Evolutionary conservation across 768 basidiomycete genomes (phyloP).

Genomic region (Tricholoma bakamatsutake): DNA sequence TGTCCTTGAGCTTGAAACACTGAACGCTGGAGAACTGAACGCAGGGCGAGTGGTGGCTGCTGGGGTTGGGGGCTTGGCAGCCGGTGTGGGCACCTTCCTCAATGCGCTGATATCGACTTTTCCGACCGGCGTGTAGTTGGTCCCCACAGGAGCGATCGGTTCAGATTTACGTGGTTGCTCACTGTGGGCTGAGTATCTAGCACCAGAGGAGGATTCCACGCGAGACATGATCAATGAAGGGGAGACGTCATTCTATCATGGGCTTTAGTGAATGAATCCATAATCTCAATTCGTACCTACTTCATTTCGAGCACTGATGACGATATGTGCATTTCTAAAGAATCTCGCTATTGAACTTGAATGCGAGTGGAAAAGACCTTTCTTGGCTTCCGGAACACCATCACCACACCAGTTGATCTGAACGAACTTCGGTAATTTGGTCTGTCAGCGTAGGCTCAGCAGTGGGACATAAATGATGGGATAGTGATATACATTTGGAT

Average conservation of each 20-base stretch:
- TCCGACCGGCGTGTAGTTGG: conserved; percentile 71
- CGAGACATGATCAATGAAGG: conserved; percentile 78
- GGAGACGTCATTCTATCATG: conserved; percentile 67
- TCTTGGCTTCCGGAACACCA: conserved; percentile 88
- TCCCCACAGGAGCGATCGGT: conserved; percentile 78
- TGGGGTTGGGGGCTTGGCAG: conserved; percentile 32
- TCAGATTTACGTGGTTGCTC: conserved; percentile 68
- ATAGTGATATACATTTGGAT: conserved; percentile 64
- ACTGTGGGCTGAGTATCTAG: conserved; percentile 81
- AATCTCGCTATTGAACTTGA: conserved; percentile 74
- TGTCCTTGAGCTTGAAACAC: conserved; percentile 10
- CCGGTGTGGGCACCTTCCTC: conserved; percentile 38
- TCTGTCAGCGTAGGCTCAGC: conserved; percentile 37
- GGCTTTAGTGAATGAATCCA: neutral
- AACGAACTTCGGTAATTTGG: conserved; percentile 82
- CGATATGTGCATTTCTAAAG: conserved; percentile 80
- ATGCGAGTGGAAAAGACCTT: conserved; percentile 90
- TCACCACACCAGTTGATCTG: conserved; percentile 98
- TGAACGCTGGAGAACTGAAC: conserved; percentile 24
- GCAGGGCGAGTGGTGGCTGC: conserved; percentile 42
- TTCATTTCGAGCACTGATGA: conserved; percentile 83
- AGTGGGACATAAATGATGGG: neutral
- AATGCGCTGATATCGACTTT: conserved; percentile 62
- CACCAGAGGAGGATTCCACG: conserved; percentile 86
- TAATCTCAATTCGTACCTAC: conserved; percentile 30